Conservation (phyloP, 2,329 filamentous ascomycete genomes). For the Alternaria rosae region DNA sequence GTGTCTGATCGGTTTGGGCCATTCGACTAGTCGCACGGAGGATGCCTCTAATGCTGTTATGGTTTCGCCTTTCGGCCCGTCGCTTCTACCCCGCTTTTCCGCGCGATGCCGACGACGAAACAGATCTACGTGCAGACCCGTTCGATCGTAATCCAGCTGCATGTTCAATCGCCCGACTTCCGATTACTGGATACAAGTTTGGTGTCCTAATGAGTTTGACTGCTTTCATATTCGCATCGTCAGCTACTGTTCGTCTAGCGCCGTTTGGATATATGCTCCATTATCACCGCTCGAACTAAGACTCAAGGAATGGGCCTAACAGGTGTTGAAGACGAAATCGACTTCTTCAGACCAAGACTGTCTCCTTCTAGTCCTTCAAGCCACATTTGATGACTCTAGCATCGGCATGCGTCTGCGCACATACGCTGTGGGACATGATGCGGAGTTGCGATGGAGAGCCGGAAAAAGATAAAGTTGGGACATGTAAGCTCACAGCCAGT, state of each 20-base stretch:
- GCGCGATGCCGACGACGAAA: too few species aligned
- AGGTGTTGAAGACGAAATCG: neutral
- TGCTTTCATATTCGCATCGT: neutral
- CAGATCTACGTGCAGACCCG: too few species aligned
- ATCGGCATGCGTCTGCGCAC: neutral
- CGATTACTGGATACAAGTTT: neutral
- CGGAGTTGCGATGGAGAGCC: slow-evolving; percentile 20
- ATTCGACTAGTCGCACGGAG: too few species aligned
- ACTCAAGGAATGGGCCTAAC: neutral
- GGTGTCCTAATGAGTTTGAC: neutral
- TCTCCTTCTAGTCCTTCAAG: accelerated
- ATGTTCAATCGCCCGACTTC: neutral
- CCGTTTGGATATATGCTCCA: neutral
- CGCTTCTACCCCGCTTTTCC: too few species aligned
- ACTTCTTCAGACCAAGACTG: neutral
- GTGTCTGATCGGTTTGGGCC: too few species aligned
- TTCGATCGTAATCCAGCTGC: too few species aligned
- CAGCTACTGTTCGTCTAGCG: neutral
- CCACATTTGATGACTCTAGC: neutral
- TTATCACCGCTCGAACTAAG: neutral
- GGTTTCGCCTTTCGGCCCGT: too few species aligned
- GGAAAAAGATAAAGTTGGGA: neutral
- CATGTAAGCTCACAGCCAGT: neutral
- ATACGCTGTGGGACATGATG: neutral
- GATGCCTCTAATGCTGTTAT: too few species aligned